Evolutionary conservation across 2,329 filamentous ascomycete genomes (phyloP), one percentile per base, ranked within the genome.

Genomic region (Aspergillus tamarii): DNA sequence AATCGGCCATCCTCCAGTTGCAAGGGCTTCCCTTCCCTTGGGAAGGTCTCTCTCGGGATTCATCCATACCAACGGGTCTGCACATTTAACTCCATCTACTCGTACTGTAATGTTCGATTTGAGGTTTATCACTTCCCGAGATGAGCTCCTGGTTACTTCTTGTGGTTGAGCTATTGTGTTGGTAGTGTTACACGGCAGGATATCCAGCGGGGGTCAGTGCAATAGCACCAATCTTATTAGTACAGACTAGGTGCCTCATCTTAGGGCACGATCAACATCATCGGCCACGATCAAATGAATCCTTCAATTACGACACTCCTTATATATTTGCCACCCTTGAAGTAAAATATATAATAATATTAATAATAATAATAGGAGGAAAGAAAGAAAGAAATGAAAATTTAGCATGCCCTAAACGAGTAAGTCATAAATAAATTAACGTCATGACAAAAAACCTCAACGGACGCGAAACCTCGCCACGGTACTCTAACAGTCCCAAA

Each of bases 161-260:
- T 39, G 26, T 28, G 52, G 52, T 55, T 21, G 52, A 54, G 30
- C 32, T 54, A 54, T 21, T 54, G 32, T 36, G 32, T 36, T 39
- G 52, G 52, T 28, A 10, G 28, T 41, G 60, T 61, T 57, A 57
- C 60, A 61, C 60, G 56, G 41, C 60, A 61, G 60, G 53, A 28
- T 36, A 54, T 43, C 36, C 53, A n/a, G n/a, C 23, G 9, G 26
- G 52, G 52, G 52, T 55, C 52, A 39, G 34, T 55, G 52, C 52
- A 36, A 36, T 21, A 55, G 48, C 48, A 32, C 48, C 48, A 52
- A 52, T 30, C 16, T 52, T 30, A 30, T 52, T 30, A 26, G 12
- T 41, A 41, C 39, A 2, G 16, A n/a, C 21, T 26, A 46, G n/a
- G n/a, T 48, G 21, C 21, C 45, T 48, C 21, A 6, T 23, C 45